Evolutionary conservation across 495 filamentous ascomycete species (phyloP).

Genomic region (Xylaria nigripes): DNA sequence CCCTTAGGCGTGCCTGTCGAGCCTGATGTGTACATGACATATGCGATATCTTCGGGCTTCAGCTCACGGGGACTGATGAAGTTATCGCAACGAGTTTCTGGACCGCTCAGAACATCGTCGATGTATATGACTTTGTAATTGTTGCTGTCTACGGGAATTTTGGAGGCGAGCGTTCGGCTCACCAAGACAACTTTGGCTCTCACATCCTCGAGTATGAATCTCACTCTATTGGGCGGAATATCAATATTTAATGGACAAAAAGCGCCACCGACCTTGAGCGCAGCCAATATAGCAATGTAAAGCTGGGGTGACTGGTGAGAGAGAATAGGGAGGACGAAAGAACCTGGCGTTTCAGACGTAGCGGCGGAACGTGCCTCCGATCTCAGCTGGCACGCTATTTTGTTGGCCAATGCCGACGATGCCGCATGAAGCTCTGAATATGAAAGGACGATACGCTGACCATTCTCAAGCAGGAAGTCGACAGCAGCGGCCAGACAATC

Average conservation of each 20-base stretch:
- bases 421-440: conserved; percentile 52
- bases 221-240: conserved; percentile 60
- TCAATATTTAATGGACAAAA: conserved; percentile 74
- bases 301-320: conserved; percentile 61
- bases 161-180: conserved; percentile 27
- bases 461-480: conserved; percentile 49
- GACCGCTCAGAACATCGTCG: conserved; percentile 9
- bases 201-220: conserved; percentile 66
- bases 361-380: not conserved
- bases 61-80: conserved; percentile 5
- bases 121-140: conserved; percentile 21
- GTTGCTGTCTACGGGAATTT: conserved; percentile 17
- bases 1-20: conserved; percentile 88
- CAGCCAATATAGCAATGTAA: conserved; percentile 63
- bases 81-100: not conserved
- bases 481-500: conserved; percentile 38
- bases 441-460: conserved; percentile 37
- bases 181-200: conserved; percentile 49
- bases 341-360: conserved; percentile 7
- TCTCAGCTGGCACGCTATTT: conserved; percentile 32
- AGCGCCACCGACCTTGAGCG: conserved; percentile 67
- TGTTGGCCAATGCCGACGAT: conserved; percentile 45
- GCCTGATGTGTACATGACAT: conserved; percentile 87
- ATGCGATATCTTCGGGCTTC: conserved; percentile 51
- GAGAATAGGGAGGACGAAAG: conserved; percentile 60